Conservation (phyloP, 2,329 filamentous ascomycete genomes). For the Apiospora sp. region DNA sequence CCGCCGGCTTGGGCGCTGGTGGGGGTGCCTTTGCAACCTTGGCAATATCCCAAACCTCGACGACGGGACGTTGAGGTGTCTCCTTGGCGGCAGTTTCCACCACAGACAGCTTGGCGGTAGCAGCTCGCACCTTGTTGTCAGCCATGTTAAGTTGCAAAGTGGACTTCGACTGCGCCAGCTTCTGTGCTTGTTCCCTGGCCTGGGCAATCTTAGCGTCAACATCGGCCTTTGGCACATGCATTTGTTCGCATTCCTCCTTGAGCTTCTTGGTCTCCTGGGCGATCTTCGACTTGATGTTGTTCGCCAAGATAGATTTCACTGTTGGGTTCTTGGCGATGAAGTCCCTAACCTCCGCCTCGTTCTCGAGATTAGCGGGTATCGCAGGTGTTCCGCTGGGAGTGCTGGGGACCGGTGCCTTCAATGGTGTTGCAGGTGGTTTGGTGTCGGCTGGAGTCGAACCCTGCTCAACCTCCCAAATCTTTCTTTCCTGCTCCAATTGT, state of each 20-base stretch:
- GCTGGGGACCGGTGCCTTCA: slow-evolving; percentile 48
- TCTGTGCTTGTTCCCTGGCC: slow-evolving; percentile 69
- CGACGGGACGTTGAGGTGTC: slow-evolving; percentile 83
- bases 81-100: slow-evolving; percentile 85
- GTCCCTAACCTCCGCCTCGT: slow-evolving; percentile 64
- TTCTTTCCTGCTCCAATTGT: slow-evolving; percentile 68
- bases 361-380: slow-evolving; percentile 51
- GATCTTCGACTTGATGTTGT: slow-evolving; percentile 75
- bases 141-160: slow-evolving; percentile 80
- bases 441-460: slow-evolving; percentile 11
- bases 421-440: slow-evolving; percentile 47
- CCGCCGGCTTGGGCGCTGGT: slow-evolving; percentile 40
- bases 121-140: slow-evolving; percentile 71
- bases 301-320: slow-evolving; percentile 64
- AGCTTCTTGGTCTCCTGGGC: slow-evolving; percentile 69
- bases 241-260: slow-evolving; percentile 56
- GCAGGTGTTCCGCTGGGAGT: slow-evolving; percentile 31
- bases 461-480: slow-evolving; percentile 61
- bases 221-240: slow-evolving; percentile 55
- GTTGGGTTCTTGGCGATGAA: slow-evolving; percentile 64
- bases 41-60: slow-evolving; percentile 85
- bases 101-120: slow-evolving; percentile 76
- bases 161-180: slow-evolving; percentile 78
- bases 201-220: slow-evolving; percentile 61
- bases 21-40: slow-evolving; percentile 67